phyloP scores from a whole-genome alignment of 352 stramenopile species.

The Saprolegnia diclina region DNA sequence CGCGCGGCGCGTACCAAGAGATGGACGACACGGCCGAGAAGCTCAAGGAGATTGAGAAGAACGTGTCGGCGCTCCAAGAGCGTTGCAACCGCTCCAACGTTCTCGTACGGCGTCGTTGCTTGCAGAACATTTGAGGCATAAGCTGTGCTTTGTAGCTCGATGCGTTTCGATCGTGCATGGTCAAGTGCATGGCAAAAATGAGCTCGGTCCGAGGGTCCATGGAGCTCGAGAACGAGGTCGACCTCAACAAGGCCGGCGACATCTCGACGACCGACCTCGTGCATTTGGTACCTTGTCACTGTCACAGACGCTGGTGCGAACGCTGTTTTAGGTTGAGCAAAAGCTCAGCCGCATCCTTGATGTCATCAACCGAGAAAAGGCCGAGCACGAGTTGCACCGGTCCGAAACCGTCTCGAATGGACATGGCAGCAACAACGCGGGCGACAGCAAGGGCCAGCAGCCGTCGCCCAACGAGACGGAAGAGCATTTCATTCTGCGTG shows the following conservation, averaged over 20 bases:
- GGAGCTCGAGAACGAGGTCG: conserved; percentile 68
- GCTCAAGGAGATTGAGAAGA: conserved; percentile 81
- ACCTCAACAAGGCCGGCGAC: conserved; percentile 61
- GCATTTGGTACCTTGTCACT: conserved; percentile 38
- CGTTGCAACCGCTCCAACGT: conserved; percentile 72
- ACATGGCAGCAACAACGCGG: conserved; percentile 24
- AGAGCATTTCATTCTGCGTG: conserved; percentile 77
- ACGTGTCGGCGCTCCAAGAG: conserved; percentile 54
- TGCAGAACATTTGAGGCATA: background rate
- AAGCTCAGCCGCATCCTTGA: conserved; percentile 77
- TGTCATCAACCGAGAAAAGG: conserved; percentile 78
- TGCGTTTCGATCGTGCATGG: conserved; percentile 73
- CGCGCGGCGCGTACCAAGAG: conserved; percentile 78
- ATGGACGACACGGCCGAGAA: conserved; percentile 77
- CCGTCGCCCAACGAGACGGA: conserved; percentile 66
- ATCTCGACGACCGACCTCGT: conserved; percentile 61
- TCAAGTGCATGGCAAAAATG: conserved; percentile 74
- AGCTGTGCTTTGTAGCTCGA: conserved; percentile 30
- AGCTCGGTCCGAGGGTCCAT: conserved; percentile 62
- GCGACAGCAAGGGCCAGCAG: conserved; percentile 39
- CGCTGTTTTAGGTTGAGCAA: conserved; percentile 47
- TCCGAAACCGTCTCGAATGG: conserved; percentile 40
- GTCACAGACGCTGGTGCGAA: background rate
- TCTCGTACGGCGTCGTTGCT: conserved; percentile 34
- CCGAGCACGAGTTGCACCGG: conserved; percentile 71